Evolutionary conservation across 352 stramenopile genomes (phyloP).

Genomic region (Phytophthora hybrid): DNA sequence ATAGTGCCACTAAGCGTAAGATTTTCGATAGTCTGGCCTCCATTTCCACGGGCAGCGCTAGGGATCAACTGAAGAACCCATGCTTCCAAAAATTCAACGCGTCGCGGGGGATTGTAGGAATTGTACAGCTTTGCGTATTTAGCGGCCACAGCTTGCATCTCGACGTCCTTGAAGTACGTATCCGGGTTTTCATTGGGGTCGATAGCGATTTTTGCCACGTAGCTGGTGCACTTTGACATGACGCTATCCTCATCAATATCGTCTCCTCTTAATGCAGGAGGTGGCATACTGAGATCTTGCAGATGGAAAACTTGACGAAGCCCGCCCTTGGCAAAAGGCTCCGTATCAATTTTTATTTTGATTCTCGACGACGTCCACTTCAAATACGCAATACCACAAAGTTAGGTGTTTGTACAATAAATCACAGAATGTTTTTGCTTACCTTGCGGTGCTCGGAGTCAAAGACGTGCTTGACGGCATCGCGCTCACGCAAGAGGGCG

Average conservation of each 20-base stretch:
- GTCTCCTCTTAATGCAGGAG: slow-evolving; percentile 19
- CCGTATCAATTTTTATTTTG: slow-evolving; percentile 76
- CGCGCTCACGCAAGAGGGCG: slow-evolving; percentile 58
- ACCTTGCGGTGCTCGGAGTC: slow-evolving; percentile 75
- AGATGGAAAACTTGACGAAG: slow-evolving; percentile 78
- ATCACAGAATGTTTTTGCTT: not conserved
- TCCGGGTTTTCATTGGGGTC: slow-evolving; percentile 81
- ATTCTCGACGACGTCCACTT: slow-evolving; percentile 78
- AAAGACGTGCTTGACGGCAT: slow-evolving; percentile 85
- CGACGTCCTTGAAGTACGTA: slow-evolving; percentile 88
- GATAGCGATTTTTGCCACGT: slow-evolving; percentile 86
- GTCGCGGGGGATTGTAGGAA: slow-evolving; percentile 78
- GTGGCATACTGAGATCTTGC: slow-evolving; percentile 63
- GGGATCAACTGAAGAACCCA: slow-evolving; percentile 81
- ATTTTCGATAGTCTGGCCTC: slow-evolving; percentile 43
- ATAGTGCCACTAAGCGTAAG: slow-evolving; percentile 73
- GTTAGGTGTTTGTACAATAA: not conserved
- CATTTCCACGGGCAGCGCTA: slow-evolving; percentile 24
- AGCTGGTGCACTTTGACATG: slow-evolving; percentile 48
- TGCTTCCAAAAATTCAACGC: slow-evolving; percentile 80
- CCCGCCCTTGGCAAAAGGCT: slow-evolving; percentile 69
- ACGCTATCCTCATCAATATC: slow-evolving; percentile 34
- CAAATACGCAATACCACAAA: not conserved
- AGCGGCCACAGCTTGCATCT: slow-evolving; percentile 85
- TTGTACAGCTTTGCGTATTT: slow-evolving; percentile 88